Evolutionary conservation across 129 eudicot species (phyloP).

Genomic region (Pulicaria dysenterica): DNA sequence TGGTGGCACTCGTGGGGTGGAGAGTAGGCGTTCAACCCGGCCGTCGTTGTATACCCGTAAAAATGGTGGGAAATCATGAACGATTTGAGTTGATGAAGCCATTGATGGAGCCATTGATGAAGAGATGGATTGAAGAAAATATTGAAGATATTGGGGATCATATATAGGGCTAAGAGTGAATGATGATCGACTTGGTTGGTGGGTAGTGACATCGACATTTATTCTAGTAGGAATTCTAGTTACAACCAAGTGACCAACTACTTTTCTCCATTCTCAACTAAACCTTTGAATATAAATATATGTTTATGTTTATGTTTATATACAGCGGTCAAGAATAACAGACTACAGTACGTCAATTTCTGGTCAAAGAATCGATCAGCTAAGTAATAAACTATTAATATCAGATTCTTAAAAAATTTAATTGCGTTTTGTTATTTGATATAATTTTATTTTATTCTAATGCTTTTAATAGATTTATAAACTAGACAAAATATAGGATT

Average conservation of each 20-base stretch:
- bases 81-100: constrained; percentile 36
- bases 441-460: too few species aligned
- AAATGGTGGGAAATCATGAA: constrained; percentile 46
- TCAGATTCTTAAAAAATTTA: too few species aligned
- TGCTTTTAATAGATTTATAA: too few species aligned
- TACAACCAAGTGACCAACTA: background rate
- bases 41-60: constrained; percentile 46
- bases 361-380: too few species aligned
- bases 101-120: constrained; percentile 21
- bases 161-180: background rate
- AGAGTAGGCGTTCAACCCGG: constrained; percentile 38
- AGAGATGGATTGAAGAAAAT: background rate
- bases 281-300: too few species aligned
- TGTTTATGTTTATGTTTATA: too few species aligned
- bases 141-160: constrained; percentile 8
- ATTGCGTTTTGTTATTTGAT: too few species aligned
- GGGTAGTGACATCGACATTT: constrained; percentile 2
- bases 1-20: constrained; percentile 30
- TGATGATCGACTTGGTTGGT: constrained; percentile 22
- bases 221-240: background rate
- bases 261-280: too few species aligned
- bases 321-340: too few species aligned
- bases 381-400: too few species aligned
- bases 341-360: too few species aligned
- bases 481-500: too few species aligned